Evolutionary conservation across 371 early-diverging fungal species (phyloP).

Genomic region (Mucor piriformis): DNA sequence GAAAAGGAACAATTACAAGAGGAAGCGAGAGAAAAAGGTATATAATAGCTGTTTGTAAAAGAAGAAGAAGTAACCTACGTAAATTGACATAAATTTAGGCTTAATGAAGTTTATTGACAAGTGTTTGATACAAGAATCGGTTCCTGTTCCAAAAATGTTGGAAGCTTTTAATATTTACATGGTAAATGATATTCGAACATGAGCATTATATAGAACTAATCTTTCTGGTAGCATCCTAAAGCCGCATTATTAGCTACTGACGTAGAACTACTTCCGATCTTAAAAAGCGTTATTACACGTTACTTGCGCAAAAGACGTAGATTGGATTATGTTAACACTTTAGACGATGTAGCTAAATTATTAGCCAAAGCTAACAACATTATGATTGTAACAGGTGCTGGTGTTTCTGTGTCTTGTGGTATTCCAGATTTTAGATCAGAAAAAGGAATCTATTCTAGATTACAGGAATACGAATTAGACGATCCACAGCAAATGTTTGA

Average conservation of each 20-base stretch:
- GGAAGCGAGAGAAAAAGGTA: constrained; percentile 41
- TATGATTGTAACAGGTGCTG: constrained; percentile 93
- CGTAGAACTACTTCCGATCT: constrained; percentile 53
- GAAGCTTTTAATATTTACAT: constrained; percentile 55
- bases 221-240: constrained; percentile 34
- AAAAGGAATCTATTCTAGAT: constrained; percentile 92
- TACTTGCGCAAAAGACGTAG: constrained; percentile 63
- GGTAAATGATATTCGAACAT: constrained; percentile 20
- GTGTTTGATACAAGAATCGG: constrained; percentile 45
- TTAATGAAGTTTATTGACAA: constrained; percentile 60
- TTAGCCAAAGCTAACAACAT: constrained; percentile 71
- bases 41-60: background rate
- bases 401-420: constrained; percentile 93
- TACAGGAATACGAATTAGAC: constrained; percentile 74
- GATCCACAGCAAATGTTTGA: constrained; percentile 94
- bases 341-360: constrained; percentile 76
- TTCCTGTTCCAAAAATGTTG: constrained; percentile 56
- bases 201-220: background rate
- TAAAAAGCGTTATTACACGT: constrained; percentile 54
- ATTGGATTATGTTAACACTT: constrained; percentile 61
- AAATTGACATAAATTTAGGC: background rate
- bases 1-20: constrained; percentile 38
- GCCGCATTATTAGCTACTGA: constrained; percentile 40
- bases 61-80: no score
- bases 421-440: constrained; percentile 98